Percentiles rank a stretch among this genome's conserved stretches.
Conservation (phyloP, 768 basidiomycete species). For the Mycena floridula region DNA sequence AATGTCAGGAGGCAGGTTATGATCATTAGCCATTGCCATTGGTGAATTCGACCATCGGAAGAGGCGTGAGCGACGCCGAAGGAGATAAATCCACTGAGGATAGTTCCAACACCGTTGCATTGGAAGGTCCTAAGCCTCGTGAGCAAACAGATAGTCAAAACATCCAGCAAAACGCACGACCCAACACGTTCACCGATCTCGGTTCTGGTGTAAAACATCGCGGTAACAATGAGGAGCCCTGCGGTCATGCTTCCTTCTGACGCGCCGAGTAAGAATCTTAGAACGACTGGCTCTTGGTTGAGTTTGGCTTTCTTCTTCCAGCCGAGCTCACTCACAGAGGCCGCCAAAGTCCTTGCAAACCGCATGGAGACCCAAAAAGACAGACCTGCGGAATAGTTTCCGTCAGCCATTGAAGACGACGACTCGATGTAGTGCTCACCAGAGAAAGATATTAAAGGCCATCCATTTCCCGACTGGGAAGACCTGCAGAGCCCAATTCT, state of each 20-base stretch:
- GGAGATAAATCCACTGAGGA: conserved; percentile 57
- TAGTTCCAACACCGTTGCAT: conserved; percentile 57
- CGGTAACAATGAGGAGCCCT: conserved; percentile 69
- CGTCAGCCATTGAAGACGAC: conserved; percentile 34
- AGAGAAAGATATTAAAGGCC: conserved; percentile 23
- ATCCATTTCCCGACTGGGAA: conserved; percentile 80
- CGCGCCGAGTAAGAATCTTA: conserved; percentile 60
- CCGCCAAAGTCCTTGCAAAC: conserved; percentile 67
- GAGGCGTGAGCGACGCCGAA: conserved; percentile 64
- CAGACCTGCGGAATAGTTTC: conserved; percentile 63
- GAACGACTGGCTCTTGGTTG: conserved; percentile 55
- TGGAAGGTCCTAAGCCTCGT: conserved; percentile 72
- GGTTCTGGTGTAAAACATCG: conserved; percentile 72
- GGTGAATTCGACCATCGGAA: conserved; percentile 50
- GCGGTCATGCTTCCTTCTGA: conserved; percentile 71
- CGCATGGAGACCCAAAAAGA: conserved; percentile 55
- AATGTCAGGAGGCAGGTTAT: conserved; percentile 65
- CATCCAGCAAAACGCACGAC: conserved; percentile 60
- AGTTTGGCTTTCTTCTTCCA: no score
- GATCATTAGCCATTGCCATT: conserved; percentile 81
- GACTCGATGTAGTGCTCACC: neutral
- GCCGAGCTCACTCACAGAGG: no score
- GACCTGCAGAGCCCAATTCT: conserved; percentile 63
- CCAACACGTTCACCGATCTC: conserved; percentile 67
- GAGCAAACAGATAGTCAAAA: neutral